Percentiles rank a stretch among this genome's conserved stretches.
Evolutionary conservation across 768 basidiomycete genomes (phyloP).

Genomic region (Panaeolus cyanescens): DNA sequence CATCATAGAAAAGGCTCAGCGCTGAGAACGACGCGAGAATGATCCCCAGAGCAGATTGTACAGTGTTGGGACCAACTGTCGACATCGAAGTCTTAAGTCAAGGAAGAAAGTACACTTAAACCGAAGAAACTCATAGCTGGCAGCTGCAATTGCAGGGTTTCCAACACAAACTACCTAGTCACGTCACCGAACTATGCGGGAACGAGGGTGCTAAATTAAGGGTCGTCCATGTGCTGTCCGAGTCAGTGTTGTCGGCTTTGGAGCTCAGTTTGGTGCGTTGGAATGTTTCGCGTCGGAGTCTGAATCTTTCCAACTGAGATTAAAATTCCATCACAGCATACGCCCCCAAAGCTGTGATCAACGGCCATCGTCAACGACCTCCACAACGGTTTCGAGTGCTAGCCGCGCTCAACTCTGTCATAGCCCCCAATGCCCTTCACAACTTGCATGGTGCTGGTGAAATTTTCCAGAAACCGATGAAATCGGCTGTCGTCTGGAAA

Average conservation of each 20-base stretch:
- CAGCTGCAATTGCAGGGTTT: background rate
- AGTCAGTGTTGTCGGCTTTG: too few relatives aligned
- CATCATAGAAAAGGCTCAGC: slow-evolving; percentile 1
- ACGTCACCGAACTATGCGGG: background rate
- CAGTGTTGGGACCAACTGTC: background rate
- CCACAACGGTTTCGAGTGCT: background rate
- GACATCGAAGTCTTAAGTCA: background rate
- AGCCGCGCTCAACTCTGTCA: background rate
- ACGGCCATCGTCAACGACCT: background rate
- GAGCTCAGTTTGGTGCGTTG: too few relatives aligned
- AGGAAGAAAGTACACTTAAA: too few relatives aligned
- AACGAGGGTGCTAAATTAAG: too few relatives aligned
- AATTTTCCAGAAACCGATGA: too few relatives aligned
- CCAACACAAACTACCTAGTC: background rate
- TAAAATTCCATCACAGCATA: background rate
- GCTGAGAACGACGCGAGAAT: background rate
- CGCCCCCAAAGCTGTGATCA: background rate
- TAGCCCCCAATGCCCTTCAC: too few relatives aligned
- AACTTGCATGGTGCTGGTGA: too few relatives aligned
- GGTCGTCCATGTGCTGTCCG: too few relatives aligned
- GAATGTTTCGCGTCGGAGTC: background rate
- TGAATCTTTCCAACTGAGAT: background rate
- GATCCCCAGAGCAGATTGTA: background rate
- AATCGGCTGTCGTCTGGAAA: too few relatives aligned
- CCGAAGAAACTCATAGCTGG: background rate